Base-by-base conservation (phyloP, 306 rosid species). In the Dalbergia cultrata region DNA sequence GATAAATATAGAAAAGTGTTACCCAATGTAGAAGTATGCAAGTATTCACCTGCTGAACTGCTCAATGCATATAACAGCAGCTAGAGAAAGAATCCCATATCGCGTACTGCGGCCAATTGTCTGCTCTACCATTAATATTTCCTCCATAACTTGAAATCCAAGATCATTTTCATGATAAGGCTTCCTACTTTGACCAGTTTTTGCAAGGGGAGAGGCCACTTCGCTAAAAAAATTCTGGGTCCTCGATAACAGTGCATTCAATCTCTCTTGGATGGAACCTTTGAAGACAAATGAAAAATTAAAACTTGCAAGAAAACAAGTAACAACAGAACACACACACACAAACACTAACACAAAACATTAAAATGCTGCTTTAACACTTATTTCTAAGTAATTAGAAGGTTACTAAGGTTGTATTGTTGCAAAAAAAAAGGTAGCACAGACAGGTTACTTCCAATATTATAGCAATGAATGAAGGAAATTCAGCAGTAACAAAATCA, bases 11-110 rank as follows among this genome's bases (percentile, higher is more conserved):
- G 13, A 65, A 49, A 13, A 47, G 56, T 64, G 58, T 58, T 39
- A 68, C 22, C 64, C 19, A 41, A 73, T 4, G 71, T 45, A 19
- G 22, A 26, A 75, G 67, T 58, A 21, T 26, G 50, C 21, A 66
- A 39, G 81, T 66, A 73, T 81, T 90, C 88, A 95, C 99, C 99
- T 93, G 99, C 99, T 91, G 87, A 95, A 93, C 88, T 95, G 99
- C 86, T 95, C 99, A 57, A 93, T 88, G 43, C 96, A 95, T 70
- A 87, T 86, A 66, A 93, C 81, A 76, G 98, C 97, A 72, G 96
- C 93, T 26, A 88, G 79, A 81, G 99, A 95, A 80, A 95, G 99
- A 74, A 13, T 77, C 76, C 99, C 98, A 75, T 84, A 63, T 12
- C 93, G 90, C 45, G 88, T 90, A 84, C 76, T 88, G 89, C 89